Base-by-base conservation (phyloP, 2,329 filamentous ascomycete species). In the Leptographium galeiforme region DNA sequence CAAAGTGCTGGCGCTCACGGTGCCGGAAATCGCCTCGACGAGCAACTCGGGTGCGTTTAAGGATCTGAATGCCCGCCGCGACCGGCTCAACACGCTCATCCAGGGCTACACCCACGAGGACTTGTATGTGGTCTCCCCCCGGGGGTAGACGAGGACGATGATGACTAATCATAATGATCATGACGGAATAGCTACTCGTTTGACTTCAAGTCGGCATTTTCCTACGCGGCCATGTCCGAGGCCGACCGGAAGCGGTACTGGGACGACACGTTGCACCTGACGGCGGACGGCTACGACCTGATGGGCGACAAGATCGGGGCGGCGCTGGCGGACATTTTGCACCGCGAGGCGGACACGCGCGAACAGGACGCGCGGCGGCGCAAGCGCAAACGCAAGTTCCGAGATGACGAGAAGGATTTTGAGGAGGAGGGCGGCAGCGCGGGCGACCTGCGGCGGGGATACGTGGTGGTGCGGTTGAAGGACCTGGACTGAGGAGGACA, bases 181-280 rank as follows among this genome's bases (percentile, higher is more conserved):
- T 5, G 5, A 2, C 25, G 25, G 25, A 5, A 19, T 30, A 82
- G 79, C 62, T 69, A 77, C 63, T 64, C 71, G 18, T 79, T 79
- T 58, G 79, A 85, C 61, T 70, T 85, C 19, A 63, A 73, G 59
- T 62, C 67, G 32, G 72, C 71, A 11, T 66, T 85, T 7, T 78
- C 80, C 0, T 83, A 75, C 59, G 70, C 72, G 58, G 61, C 63
- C 16, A 72, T 84, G 61, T 61, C 70, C 2, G 64, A 70, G 8
- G 61, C 67, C 0, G 71, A 77, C 54, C 69, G 71, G 25, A 57
- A 67, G 2, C 67, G 66, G 54, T 76, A 79, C 60, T 85, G 80
- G 78, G 72, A 80, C 57, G 81, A 85, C 64, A 72, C 72, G 18
- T 58, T 84, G 25, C 81, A 85, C 65, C 69, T 84, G 11, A 77